Conservation (phyloP, 1,284 basidiomycete genomes). For the Malassezia pachydermatis region DNA sequence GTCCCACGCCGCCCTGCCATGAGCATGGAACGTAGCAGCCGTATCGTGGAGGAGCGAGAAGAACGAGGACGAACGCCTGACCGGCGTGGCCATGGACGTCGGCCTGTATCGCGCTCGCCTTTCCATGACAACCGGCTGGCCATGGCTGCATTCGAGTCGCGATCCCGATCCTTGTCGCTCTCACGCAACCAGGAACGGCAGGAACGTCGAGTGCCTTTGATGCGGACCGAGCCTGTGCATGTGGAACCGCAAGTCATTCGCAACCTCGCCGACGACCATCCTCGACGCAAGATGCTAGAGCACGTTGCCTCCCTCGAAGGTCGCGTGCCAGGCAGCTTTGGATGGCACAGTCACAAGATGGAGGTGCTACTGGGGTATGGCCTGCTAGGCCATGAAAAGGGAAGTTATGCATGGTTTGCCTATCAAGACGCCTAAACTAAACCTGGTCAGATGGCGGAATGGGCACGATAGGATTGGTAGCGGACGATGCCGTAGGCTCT, state of each 20-base stretch:
- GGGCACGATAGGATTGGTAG: background rate
- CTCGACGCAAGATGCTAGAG: constrained; percentile 61
- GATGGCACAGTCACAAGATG: constrained; percentile 96
- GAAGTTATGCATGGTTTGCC: constrained; percentile 58
- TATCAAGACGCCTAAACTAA: constrained; percentile 16
- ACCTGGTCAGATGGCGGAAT: background rate
- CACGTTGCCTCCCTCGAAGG: constrained; percentile 70
- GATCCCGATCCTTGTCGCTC: constrained; percentile 30
- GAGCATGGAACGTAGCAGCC: background rate
- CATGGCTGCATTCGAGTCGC: constrained; percentile 2
- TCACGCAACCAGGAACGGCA: constrained; percentile 18
- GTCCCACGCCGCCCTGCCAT: background rate
- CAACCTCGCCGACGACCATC: constrained; percentile 58
- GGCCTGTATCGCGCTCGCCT: background rate
- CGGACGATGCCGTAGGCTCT: constrained; percentile 40
- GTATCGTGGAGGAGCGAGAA: background rate
- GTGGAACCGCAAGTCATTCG: constrained; percentile 50
- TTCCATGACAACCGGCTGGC: background rate
- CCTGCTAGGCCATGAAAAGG: constrained; percentile 80
- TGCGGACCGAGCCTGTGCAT: background rate
- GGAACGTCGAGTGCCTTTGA: constrained; percentile 12
- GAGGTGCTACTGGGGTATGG: constrained; percentile 84
- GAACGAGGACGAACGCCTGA: too few relatives aligned
- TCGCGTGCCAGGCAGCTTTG: constrained; percentile 75
- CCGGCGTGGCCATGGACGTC: background rate